Base-by-base conservation (phyloP, 2,329 filamentous ascomycete genomes). In the Penicillium sp. region DNA sequence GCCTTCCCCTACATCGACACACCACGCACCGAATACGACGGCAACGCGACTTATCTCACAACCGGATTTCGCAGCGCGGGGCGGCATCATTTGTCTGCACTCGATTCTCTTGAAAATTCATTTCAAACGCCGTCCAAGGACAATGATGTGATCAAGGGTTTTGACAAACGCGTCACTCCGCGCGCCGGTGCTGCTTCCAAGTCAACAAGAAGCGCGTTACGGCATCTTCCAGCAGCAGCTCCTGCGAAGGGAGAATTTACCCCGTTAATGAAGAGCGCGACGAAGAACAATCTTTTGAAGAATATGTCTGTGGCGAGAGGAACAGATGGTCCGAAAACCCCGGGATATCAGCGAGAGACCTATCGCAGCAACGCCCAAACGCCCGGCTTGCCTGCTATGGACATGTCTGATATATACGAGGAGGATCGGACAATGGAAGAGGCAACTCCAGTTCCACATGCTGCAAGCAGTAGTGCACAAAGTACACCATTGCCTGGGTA, bases 61-160 rank as follows among this genome's bases (percentile, higher is more conserved):
- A 85, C 74, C 75, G 82, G 75, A 77, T 79, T 86, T 65, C 87
- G 91, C 68, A 77, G 74, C 61, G 72, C 65, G 45, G 70, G 69
- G 47, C 68, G 73, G 57, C 68, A 71, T 47, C 72, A 76, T 50
- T 61, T 77, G 18, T 75, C 74, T 27, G 71, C 71, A 21, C 86
- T 95, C 68, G 91, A 95, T 72, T 95, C 91, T 50, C 87, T 91
- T 66, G 91, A 95, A 70, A 86, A 90, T 54, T 94, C 93, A 1
- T 96, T 97, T 64, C 85, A 87, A 54, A 91, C 90, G 31, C 92
- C 89, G 25, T 83, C 81, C 29, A 92, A 90, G 73, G 85, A 87
- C 68, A 85, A 86, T 66, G 90, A 94, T 65, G 77, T 97, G 25
- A 77, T 95, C 46, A 86, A 87, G 59, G 86, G 89, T 60, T 81